Conservation (phyloP, 108 stramenopile genomes). For the Nitzschia inconspicua region DNA sequence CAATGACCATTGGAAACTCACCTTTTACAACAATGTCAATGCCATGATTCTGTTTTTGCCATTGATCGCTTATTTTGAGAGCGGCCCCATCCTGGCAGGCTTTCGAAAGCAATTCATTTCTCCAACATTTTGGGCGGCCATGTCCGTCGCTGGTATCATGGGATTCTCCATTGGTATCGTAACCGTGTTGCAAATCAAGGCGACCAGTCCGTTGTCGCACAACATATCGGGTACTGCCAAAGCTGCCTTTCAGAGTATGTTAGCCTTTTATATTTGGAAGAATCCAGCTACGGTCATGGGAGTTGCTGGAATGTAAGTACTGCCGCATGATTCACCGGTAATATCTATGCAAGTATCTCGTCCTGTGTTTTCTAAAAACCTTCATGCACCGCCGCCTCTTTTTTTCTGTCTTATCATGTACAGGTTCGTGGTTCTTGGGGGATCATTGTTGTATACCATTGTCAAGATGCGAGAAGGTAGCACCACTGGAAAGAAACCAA, state of each 20-base stretch:
- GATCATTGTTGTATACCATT: slow-evolving; percentile 77
- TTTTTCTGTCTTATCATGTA: neutral
- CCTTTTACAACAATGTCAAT: slow-evolving; percentile 95
- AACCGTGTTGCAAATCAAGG: slow-evolving; percentile 93
- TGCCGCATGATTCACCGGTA: neutral
- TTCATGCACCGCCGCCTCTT: neutral
- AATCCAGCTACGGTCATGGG: slow-evolving; percentile 83
- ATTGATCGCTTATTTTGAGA: slow-evolving; percentile 78
- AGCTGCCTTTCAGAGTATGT: slow-evolving; percentile 83
- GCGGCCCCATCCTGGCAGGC: slow-evolving; percentile 33
- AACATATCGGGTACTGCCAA: slow-evolving; percentile 97
- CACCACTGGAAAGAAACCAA: neutral
- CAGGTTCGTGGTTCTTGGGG: slow-evolving; percentile 74
- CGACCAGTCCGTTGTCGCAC: slow-evolving; percentile 91
- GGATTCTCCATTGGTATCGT: slow-evolving; percentile 96
- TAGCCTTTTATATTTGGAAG: slow-evolving; percentile 94
- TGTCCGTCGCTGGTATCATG: slow-evolving; percentile 87
- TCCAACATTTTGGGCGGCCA: slow-evolving; percentile 76
- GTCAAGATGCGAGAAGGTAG: slow-evolving; percentile 73
- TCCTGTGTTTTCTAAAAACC: neutral
- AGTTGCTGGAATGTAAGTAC: slow-evolving; percentile 60
- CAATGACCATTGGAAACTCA: slow-evolving; percentile 92
- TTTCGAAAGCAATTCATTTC: slow-evolving; percentile 49
- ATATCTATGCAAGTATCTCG: neutral
- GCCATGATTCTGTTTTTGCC: slow-evolving; percentile 88